phyloP scores from a whole-genome alignment of 2,329 filamentous ascomycete genomes.

The Penicillium sp. region DNA sequence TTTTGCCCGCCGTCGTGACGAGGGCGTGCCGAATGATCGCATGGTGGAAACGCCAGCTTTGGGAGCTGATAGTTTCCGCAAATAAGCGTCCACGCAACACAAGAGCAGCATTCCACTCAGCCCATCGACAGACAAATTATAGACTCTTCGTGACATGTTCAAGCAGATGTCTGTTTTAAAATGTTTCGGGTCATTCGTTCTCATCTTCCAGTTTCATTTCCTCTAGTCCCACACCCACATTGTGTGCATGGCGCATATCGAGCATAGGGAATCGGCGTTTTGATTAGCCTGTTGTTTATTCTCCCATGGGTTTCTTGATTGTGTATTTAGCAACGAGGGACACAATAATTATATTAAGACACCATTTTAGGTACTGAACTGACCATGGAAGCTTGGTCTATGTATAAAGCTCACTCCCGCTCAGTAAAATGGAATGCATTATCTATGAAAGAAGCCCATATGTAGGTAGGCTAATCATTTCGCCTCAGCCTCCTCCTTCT shows the following conservation, averaged over 20 bases:
- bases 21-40: constrained; percentile 56
- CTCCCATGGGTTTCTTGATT: constrained; percentile 7
- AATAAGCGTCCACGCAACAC: constrained; percentile 22
- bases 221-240: constrained; percentile 16
- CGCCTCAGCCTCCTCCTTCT: constrained; percentile 16
- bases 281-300: constrained; percentile 10
- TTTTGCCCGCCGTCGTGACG: constrained; percentile 58
- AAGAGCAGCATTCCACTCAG: not conserved
- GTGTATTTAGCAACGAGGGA: constrained; percentile 14
- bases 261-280: constrained; percentile 28
- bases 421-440: too few species aligned
- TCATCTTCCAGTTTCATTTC: constrained; percentile 6
- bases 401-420: too few species aligned
- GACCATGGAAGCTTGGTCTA: too few species aligned
- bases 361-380: too few species aligned
- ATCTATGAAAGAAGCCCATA: too few species aligned
- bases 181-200: constrained; percentile 7
- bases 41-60: constrained; percentile 60
- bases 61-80: constrained; percentile 59
- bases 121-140: constrained; percentile 11
- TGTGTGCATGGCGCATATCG: constrained; percentile 22
- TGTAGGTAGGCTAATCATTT: not conserved
- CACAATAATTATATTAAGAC: constrained; percentile 20
- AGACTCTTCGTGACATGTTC: constrained; percentile 12
- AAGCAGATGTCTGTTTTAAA: constrained; percentile 13